Evolutionary conservation across 345 rosid species (phyloP), one percentile per base, ranked within the genome.

Genomic region (Reutealis trisperma): DNA sequence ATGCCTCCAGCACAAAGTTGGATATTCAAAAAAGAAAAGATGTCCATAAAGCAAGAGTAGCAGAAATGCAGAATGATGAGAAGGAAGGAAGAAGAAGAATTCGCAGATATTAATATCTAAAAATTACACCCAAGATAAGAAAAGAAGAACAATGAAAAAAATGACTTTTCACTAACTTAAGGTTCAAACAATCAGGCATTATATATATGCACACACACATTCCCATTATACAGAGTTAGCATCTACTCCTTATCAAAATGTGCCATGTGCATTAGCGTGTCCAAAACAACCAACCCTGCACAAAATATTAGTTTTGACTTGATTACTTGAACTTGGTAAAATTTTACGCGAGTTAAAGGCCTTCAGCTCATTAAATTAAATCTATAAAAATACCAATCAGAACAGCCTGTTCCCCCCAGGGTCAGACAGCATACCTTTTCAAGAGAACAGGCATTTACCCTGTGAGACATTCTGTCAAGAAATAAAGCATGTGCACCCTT

Each of bases 391-490:
- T 64, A 11, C 18, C n/a, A 59, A 57, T 16, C 4, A 16, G 15
- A 5, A 44, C 24, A 8, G 63, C 68, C 21, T 32, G 13, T 18
- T 42, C 49, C 55, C 42, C 62, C 63, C 32, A 47, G 49, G 32
- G 59, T 32, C 57, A 62, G 18, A 5, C 27, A 15, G 51, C 54
- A 68, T 75, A 93, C 98, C 97, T 90, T 86, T 44, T 65, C 77
- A 82, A 76, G 72, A 54, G 86, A 81, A 81, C 84, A 79, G 75
- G 81, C 67, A 25, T 87, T 81, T 67, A 88, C 71, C 71, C 89
- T 84, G 73, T 79, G 82, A 73, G 96, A 84, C 85, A 93, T 85
- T 85, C 98, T 84, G n/a, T 88, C 79, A 12, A 89, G 79, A 82
- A 93, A 92, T 52, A 88, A 82, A 8, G 85, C 79, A 21, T 84